Conservation (phyloP, 768 basidiomycete genomes). For the Collybia sordida region DNA sequence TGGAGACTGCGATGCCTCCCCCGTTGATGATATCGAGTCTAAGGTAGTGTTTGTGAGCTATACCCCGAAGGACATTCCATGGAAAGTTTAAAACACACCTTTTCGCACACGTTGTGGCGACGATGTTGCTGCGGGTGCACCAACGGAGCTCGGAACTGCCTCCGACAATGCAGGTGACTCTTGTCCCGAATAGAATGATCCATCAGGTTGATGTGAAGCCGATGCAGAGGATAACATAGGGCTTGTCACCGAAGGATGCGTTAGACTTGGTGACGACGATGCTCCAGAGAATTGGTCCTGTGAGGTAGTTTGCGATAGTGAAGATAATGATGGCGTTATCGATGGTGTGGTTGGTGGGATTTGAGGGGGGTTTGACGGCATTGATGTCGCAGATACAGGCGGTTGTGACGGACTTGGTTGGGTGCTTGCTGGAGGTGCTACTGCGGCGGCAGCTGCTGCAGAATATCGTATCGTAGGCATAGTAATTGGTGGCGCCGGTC, state of each 20-base stretch:
- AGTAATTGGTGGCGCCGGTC: conserved; percentile 53
- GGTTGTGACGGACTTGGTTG: conserved; percentile 34
- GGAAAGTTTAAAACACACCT: conserved; percentile 37
- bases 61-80: not conserved
- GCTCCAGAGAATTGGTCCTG: conserved; percentile 42
- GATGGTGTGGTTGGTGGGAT: conserved; percentile 36
- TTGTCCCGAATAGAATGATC: conserved; percentile 69
- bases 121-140: conserved; percentile 52
- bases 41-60: no score
- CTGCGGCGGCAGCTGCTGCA: conserved; percentile 78
- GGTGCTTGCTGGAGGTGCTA: conserved; percentile 29
- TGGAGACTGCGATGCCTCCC: conserved; percentile 41
- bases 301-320: conserved; percentile 27
- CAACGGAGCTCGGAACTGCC: conserved; percentile 41
- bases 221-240: conserved; percentile 78
- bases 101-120: conserved; percentile 60
- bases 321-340: conserved; percentile 36
- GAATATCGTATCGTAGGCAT: conserved; percentile 88
- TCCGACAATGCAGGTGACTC: conserved; percentile 77
- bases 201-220: conserved; percentile 62
- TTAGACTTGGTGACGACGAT: conserved; percentile 77
- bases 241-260: conserved; percentile 82
- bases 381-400: conserved; percentile 41
- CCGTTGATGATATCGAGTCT: conserved; percentile 34
- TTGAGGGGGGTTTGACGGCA: conserved; percentile 33